These are phyloP conservation scores for Candida mesenterica DNA, from an alignment of 1,139 yeast species.

Conservation along the genomic window DNA sequence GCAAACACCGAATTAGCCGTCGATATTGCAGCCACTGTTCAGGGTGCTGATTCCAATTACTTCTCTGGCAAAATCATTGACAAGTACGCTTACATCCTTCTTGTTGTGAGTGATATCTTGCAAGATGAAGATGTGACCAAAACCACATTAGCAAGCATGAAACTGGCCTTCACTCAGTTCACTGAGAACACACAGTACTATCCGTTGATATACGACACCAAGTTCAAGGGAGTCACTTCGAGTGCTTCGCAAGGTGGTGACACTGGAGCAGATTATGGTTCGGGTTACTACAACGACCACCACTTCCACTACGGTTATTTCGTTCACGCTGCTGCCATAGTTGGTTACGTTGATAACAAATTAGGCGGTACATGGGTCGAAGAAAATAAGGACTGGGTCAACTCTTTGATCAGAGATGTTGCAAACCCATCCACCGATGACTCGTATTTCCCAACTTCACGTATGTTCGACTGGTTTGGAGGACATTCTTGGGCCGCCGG, in stretches of 20 bases:
- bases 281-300: constrained; percentile 70
- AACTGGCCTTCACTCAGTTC: constrained; percentile 53
- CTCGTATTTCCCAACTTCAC: constrained; percentile 67
- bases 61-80: constrained; percentile 71
- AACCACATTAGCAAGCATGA: constrained; percentile 47
- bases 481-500: constrained; percentile 92
- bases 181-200: constrained; percentile 49
- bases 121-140: constrained; percentile 51
- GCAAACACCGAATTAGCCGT: constrained; percentile 60
- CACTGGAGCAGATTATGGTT: constrained; percentile 46
- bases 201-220: constrained; percentile 70
- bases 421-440: constrained; percentile 69
- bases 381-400: constrained; percentile 65
- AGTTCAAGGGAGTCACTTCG: constrained; percentile 67
- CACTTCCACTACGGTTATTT: constrained; percentile 82
- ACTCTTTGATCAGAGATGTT: constrained; percentile 66
- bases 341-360: constrained; percentile 62
- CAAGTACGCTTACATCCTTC: constrained; percentile 69
- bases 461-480: constrained; percentile 76
- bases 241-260: constrained; percentile 54
- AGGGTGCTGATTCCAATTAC: constrained; percentile 54
- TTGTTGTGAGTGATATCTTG: constrained; percentile 61
- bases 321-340: constrained; percentile 74
- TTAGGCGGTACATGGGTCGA: constrained; percentile 65
- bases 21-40: constrained; percentile 52